Evolutionary conservation across 805 yeast species (phyloP).

Genomic region (Suhomyces sp.): DNA sequence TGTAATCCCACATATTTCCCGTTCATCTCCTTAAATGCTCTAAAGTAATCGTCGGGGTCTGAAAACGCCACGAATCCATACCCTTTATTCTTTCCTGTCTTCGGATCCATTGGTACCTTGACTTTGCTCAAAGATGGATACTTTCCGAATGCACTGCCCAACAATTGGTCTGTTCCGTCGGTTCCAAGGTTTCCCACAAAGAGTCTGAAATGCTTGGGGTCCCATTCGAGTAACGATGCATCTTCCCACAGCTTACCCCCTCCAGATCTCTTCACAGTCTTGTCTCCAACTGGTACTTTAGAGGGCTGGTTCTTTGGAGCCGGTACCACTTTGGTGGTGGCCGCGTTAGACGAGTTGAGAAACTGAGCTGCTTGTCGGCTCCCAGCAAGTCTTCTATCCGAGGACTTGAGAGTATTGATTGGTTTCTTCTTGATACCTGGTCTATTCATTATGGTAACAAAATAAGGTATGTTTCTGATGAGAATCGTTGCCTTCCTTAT

Average conservation of each 20-base stretch:
- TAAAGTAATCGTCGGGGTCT: conserved; percentile 62
- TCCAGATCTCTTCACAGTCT: conserved; percentile 42
- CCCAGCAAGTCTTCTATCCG: conserved; percentile 57
- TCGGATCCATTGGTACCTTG: conserved; percentile 55
- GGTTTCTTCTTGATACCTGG: conserved; percentile 14
- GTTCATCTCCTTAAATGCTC: conserved; percentile 73
- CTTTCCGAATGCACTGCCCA: conserved; percentile 53
- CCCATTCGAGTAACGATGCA: conserved; percentile 54
- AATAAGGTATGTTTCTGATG: too few relatives aligned
- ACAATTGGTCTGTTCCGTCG: conserved; percentile 59
- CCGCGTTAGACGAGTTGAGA: conserved; percentile 15
- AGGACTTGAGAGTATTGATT: conserved; percentile 39
- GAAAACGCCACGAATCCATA: conserved; percentile 73
- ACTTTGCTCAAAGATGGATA: conserved; percentile 58
- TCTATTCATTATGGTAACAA: too few relatives aligned
- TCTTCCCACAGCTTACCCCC: conserved; percentile 54
- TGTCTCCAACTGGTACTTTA: background rate
- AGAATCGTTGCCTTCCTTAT: too few relatives aligned
- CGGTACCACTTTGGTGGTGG: background rate
- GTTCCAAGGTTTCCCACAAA: conserved; percentile 72
- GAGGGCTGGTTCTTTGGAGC: background rate
- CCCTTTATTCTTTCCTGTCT: conserved; percentile 54
- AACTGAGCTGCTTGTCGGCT: conserved; percentile 49
- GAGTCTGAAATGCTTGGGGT: conserved; percentile 66
- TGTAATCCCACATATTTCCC: conserved; percentile 74